Evolutionary conservation across 2,329 filamentous ascomycete species (phyloP), one percentile per base, ranked within the genome.

Genomic region (Colletotrichum gigasporum): DNA sequence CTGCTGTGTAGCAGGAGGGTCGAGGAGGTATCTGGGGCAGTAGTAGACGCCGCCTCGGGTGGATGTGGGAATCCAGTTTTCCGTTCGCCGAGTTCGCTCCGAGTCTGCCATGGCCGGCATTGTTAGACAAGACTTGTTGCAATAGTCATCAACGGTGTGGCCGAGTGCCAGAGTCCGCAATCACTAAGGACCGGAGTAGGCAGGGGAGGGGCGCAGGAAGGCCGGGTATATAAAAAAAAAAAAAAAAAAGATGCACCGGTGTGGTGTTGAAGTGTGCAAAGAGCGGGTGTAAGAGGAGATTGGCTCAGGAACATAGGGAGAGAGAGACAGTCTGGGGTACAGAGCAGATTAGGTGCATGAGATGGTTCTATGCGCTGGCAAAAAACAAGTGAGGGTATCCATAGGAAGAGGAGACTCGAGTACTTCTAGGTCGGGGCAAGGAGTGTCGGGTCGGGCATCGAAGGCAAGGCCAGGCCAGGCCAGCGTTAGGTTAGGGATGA

Each of bases 21-120:
- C 60, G 26, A 67, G 59, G 12, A 67, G 64, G 51, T 63, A 67
- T 57, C 54, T 55, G 26, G 71, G 69, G 18, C 73, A 72, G 50
- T 76, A 75, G 51, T 69, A 73, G 65, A 76, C 69, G 64, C 73
- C 73, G 52, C 63, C 65, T 22, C 56, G 44, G 41, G 65, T 56
- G 55, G 64, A 56, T 57, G 64, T 66, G 18, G 60, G 61, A 59
- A 67, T 60, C 66, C 66, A 68, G 30, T 60, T 64, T 58, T 68
- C 64, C 47, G 64, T 59, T 54, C 59, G 59, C 58, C 59, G 52
- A 57, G 53, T 39, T 63, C 56, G 64, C 56, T 60, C 63, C 32
- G 59, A 51, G 45, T 68, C 66, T 68, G 60, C 67, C 66, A 68
- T 68, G 52, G 41, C 48, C 50, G 59, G 52, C 52, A 45, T 59